Evolutionary conservation across 306 rosid genomes (phyloP), one percentile per base, ranked within the genome.

Genomic region (Ormosia semicastrata): DNA sequence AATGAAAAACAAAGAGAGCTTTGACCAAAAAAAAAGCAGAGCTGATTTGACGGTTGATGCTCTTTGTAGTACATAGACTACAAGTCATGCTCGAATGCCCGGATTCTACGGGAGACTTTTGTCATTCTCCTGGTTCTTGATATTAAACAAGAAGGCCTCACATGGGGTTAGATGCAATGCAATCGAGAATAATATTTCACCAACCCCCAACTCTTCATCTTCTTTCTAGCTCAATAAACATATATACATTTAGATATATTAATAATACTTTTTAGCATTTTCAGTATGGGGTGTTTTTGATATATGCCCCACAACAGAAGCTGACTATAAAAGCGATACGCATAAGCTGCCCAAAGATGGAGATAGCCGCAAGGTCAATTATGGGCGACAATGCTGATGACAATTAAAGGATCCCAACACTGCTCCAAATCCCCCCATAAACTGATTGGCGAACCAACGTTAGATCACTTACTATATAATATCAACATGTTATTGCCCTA

Each of bases 81-180:
- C 6, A 6, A 30, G 2, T 14, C 90, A 87, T 82, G 86, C 70
- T 85, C 47, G 15, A 4, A 58, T n/a, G 60, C 85, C 85, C 88
- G 88, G 81, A 79, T 78, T 87, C 14, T 85, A 18, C 74, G 80
- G 86, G 53, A 37, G 63, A 76, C 39, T 58, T 82, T 49, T 65
- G 73, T 62, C 78, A 17, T 18, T 56, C 34, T 43, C 7, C 9
- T 8, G 8, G 39, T 54, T 56, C 71, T 7, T 33, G 11, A 6
- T 29, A 65, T 73, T 69, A 65, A 65, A 39, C 71, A 65, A 65
- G 32, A 65, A 37, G 30, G 30, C 57, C 60, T 84, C 91, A 85
- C 89, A 89, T 87, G 89, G 81, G 76, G 65, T 79, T 52, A 76
- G 81, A 81, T 32, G 81, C 40, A 73, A 81, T 32, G 81, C 40